phyloP scores from a whole-genome alignment of 116 monocot species.

The Cymodocea nodosa region DNA sequence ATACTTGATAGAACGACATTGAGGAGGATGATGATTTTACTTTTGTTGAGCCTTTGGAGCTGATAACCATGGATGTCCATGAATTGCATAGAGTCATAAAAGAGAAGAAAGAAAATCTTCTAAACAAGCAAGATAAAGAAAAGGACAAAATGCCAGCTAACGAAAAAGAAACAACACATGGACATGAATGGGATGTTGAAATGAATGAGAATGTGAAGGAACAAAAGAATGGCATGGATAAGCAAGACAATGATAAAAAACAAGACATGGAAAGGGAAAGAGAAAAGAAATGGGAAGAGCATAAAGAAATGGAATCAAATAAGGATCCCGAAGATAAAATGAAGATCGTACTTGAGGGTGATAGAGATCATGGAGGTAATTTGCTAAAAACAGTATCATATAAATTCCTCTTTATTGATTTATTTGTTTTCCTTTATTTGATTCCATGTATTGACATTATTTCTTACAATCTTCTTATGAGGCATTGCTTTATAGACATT shows the following conservation, averaged over 20 bases:
- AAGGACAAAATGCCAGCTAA: slow-evolving; percentile 20
- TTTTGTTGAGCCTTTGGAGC: slow-evolving; percentile 68
- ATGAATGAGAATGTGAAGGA: slow-evolving; percentile 46
- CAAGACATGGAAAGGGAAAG: slow-evolving; percentile 46
- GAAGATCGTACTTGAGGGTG: slow-evolving; percentile 38
- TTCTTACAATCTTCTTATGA: too few species aligned
- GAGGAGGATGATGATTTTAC: slow-evolving; percentile 56
- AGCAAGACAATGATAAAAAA: slow-evolving; percentile 45
- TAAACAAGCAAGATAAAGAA: slow-evolving; percentile 21
- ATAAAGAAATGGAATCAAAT: slow-evolving; percentile 28
- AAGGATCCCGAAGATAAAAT: slow-evolving; percentile 33
- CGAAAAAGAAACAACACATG: slow-evolving; percentile 12
- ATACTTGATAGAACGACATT: slow-evolving; percentile 29
- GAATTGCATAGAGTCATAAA: slow-evolving; percentile 53
- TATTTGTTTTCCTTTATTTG: not conserved
- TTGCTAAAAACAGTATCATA: not conserved
- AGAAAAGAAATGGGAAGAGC: slow-evolving; percentile 41
- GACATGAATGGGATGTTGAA: slow-evolving; percentile 48
- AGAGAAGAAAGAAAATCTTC: slow-evolving; percentile 45
- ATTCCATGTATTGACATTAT: not conserved
- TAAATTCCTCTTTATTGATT: not conserved
- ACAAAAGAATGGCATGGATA: slow-evolving; percentile 27
- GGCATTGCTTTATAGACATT: too few species aligned
- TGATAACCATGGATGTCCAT: slow-evolving; percentile 69
- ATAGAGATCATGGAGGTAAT: slow-evolving; percentile 42